Percentiles rank a stretch among this genome's conserved stretches.
Evolutionary conservation across 73 alveolate species (phyloP).

Genomic region (Paramecium biaurelia): DNA sequence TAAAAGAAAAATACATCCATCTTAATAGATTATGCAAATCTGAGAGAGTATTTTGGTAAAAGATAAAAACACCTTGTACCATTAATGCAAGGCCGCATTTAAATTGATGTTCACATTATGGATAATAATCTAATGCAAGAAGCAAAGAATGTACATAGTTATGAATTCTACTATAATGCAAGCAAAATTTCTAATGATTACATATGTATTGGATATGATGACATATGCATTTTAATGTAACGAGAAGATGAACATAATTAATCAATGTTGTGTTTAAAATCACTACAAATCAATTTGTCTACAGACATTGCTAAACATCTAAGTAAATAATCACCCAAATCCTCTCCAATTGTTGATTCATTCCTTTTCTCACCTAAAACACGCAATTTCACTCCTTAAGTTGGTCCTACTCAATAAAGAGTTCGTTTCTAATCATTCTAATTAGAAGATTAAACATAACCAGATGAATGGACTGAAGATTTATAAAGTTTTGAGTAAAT

Average conservation of each 20-base stretch:
- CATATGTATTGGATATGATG: background rate
- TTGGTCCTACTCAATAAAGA: background rate
- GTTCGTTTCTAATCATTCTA: background rate
- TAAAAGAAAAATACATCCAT: background rate
- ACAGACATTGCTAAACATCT: background rate
- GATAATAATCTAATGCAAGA: background rate
- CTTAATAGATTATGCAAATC: background rate
- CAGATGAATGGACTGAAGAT: slow-evolving; percentile 51
- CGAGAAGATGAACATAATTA: background rate
- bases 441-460: background rate
- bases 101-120: background rate
- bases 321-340: background rate
- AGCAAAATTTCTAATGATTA: background rate
- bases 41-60: background rate
- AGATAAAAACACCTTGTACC: background rate
- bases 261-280: background rate
- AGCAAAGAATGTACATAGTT: background rate
- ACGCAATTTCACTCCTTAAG: background rate
- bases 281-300: background rate
- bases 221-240: background rate
- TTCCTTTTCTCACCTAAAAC: slow-evolving; percentile 4
- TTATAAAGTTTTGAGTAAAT: background rate
- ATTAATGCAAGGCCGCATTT: background rate
- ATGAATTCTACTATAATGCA: background rate
- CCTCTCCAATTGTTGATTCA: background rate